These are phyloP conservation scores for Pulveroboletus frians DNA, from an alignment of 768 basidiomycete species.

Conservation along the genomic window DNA sequence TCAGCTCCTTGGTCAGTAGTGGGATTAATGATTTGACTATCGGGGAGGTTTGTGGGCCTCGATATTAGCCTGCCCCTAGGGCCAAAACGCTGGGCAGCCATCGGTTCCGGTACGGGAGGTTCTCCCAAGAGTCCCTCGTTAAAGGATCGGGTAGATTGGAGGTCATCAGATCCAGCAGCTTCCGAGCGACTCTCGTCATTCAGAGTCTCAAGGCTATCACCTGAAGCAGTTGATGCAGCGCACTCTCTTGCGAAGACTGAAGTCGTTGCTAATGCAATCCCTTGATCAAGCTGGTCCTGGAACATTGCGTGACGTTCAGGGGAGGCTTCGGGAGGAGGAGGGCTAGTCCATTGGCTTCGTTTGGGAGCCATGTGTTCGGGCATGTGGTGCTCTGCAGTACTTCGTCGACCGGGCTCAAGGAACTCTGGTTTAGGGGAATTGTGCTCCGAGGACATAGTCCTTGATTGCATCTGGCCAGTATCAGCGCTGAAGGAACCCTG, in stretches of 20 bases:
- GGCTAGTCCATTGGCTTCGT: conserved; percentile 79
- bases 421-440: conserved; percentile 50
- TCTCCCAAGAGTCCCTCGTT: conserved; percentile 43
- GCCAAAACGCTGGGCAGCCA: conserved; percentile 5
- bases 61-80: conserved; percentile 27
- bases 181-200: conserved; percentile 63
- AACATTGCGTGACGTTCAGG: conserved; percentile 61
- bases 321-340: conserved; percentile 73
- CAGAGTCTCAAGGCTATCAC: conserved; percentile 52
- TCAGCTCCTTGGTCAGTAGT: conserved; percentile 5
- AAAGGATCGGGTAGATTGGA: conserved; percentile 62
- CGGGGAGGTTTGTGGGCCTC: conserved; percentile 6
- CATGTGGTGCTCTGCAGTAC: conserved; percentile 28
- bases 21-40: conserved; percentile 2
- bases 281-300: conserved; percentile 59
- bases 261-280: conserved; percentile 64
- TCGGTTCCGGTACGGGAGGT: conserved; percentile 8
- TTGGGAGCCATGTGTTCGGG: conserved; percentile 80
- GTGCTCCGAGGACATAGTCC: conserved; percentile 38
- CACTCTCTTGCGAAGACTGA: conserved; percentile 55
- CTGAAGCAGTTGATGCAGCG: conserved; percentile 48
- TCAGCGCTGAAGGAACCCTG: conserved; percentile 70
- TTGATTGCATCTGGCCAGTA: conserved; percentile 53
- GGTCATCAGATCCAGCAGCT: conserved; percentile 60
- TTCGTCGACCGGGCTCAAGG: conserved; percentile 38